A percentile compares a stretch with the other conserved stretches of the same genome.
Evolutionary conservation across 495 filamentous ascomycete species (phyloP).

Genomic region (Clavariopsis aquatica): DNA sequence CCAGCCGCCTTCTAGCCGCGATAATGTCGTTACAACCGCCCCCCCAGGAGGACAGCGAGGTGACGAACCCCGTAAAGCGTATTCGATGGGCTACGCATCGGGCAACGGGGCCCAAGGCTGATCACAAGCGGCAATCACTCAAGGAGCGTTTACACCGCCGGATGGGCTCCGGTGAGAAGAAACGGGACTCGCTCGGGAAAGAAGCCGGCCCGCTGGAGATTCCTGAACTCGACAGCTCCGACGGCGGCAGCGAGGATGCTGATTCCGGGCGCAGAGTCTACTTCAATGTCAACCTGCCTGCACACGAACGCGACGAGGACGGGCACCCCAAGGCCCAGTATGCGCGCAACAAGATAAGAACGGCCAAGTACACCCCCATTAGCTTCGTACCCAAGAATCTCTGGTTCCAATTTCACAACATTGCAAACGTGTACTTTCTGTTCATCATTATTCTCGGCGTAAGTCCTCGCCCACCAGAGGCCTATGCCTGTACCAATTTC

Average conservation of each 20-base stretch:
- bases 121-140: slow-evolving; percentile 81
- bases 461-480: slow-evolving; percentile 47
- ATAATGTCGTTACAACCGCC: slow-evolving; percentile 37
- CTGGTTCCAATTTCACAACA: slow-evolving; percentile 97
- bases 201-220: slow-evolving; percentile 51
- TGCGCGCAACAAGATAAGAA: slow-evolving; percentile 93
- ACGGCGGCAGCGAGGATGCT: slow-evolving; percentile 45
- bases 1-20: slow-evolving; percentile 7
- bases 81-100: slow-evolving; percentile 94
- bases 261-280: slow-evolving; percentile 61
- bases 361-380: slow-evolving; percentile 92
- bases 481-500: slow-evolving; percentile 2
- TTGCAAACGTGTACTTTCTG: slow-evolving; percentile 97
- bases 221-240: slow-evolving; percentile 44
- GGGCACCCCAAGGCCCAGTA: slow-evolving; percentile 70
- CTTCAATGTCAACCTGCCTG: slow-evolving; percentile 83
- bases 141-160: slow-evolving; percentile 73
- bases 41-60: slow-evolving; percentile 40
- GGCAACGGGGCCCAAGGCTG: slow-evolving; percentile 67
- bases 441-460: slow-evolving; percentile 94
- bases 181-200: slow-evolving; percentile 60
- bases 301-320: slow-evolving; percentile 77
- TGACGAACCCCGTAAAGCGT: slow-evolving; percentile 61
- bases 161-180: slow-evolving; percentile 65
- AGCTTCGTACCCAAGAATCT: slow-evolving; percentile 98